Conservation (phyloP, 257 asterid genomes). For the Nicotiana otophora region DNA sequence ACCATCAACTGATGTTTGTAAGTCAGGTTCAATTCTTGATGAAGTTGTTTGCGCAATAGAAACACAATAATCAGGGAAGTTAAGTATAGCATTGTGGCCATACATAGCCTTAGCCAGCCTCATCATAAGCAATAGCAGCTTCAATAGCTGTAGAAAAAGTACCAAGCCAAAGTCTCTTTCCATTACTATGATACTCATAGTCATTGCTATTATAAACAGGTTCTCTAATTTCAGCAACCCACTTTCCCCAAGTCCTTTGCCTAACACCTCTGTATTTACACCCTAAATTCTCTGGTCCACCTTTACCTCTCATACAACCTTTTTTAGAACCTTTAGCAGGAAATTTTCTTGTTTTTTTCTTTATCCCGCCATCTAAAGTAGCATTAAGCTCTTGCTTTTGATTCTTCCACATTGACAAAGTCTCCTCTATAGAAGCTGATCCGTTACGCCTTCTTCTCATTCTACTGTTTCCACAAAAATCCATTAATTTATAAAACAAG, state of each 20-base stretch:
- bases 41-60: not conserved
- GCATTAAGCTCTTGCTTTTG: not conserved
- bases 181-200: not conserved
- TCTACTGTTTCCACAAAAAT: not conserved
- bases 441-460: not conserved
- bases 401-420: slow-evolving; percentile 8
- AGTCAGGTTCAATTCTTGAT: not conserved
- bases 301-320: slow-evolving; percentile 28
- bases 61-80: slow-evolving; percentile 17
- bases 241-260: slow-evolving; percentile 33
- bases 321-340: slow-evolving; percentile 16
- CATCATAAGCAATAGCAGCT: slow-evolving; percentile 27
- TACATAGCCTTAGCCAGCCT: slow-evolving; percentile 23
- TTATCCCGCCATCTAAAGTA: not conserved
- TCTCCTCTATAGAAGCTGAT: slow-evolving; percentile 7
- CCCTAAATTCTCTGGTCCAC: slow-evolving; percentile 24
- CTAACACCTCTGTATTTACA: slow-evolving; percentile 23
- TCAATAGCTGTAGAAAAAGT: slow-evolving; percentile 21
- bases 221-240: slow-evolving; percentile 33
- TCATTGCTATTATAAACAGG: slow-evolving; percentile 4
- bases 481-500: not conserved
- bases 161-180: slow-evolving; percentile 27
- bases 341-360: not conserved
- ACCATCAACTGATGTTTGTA: not conserved
- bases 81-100: slow-evolving; percentile 17